Evolutionary conservation across 768 basidiomycete genomes (phyloP).

Genomic region (Naganishia randhawae): DNA sequence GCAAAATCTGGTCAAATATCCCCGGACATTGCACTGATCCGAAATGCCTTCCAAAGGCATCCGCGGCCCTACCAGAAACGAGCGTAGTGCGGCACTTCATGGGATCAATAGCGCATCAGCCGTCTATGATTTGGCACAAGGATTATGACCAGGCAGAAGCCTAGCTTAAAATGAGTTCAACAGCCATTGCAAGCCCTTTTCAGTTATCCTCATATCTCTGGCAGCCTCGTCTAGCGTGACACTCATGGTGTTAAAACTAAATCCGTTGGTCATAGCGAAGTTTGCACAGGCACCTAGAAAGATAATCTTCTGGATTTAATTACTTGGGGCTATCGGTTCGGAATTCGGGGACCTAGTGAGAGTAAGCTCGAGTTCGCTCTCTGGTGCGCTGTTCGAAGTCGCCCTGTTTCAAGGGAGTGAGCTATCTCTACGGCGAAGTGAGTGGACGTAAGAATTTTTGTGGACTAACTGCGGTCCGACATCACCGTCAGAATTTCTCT

Average conservation of each 20-base stretch:
- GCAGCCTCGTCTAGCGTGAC: background rate
- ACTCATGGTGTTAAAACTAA: background rate
- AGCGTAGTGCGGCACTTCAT: background rate
- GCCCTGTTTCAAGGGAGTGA: background rate
- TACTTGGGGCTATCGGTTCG: background rate
- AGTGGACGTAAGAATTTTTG: background rate
- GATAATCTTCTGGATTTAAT: background rate
- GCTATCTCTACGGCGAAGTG: background rate
- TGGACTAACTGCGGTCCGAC: background rate
- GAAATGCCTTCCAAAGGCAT: background rate
- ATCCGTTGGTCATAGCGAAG: background rate
- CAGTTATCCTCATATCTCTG: background rate
- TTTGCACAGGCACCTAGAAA: background rate
- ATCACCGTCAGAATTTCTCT: too few species aligned
- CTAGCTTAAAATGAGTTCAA: background rate
- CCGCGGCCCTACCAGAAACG: background rate
- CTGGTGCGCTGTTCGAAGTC: background rate
- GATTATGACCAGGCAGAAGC: too few species aligned
- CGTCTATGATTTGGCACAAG: too few species aligned
- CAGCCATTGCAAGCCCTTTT: background rate
- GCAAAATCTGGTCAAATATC: background rate
- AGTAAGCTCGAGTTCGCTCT: background rate
- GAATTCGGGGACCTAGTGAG: background rate
- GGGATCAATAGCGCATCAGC: background rate
- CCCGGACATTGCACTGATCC: background rate